A percentile compares a stretch with the other conserved stretches of the same genome.
Conservation (phyloP, 2,329 filamentous ascomycete genomes). For the Fusarium mundagurra region DNA sequence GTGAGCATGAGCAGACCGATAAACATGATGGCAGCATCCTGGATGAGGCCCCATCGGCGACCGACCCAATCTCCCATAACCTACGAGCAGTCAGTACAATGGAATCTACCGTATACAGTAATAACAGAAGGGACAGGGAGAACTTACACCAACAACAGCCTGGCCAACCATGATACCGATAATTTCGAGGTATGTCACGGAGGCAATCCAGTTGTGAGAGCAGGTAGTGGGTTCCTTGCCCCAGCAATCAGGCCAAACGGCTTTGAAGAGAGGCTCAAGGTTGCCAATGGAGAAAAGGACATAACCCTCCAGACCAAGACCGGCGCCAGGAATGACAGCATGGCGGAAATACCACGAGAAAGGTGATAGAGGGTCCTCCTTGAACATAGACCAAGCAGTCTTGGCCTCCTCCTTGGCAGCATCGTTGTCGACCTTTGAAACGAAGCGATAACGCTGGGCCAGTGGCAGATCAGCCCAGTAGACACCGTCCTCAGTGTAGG, state of each 20-base stretch:
- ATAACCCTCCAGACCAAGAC: conserved; percentile 92
- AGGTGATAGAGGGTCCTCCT: conserved; percentile 85
- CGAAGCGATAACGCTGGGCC: conserved; percentile 76
- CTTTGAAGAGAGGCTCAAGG: conserved; percentile 81
- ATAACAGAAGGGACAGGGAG: neutral
- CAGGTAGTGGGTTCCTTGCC: conserved; percentile 68
- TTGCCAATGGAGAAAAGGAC: conserved; percentile 98
- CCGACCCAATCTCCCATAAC: conserved; percentile 79
- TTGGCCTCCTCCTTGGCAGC: conserved; percentile 76
- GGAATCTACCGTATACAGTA: neutral
- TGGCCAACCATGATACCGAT: conserved; percentile 95
- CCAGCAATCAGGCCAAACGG: conserved; percentile 85
- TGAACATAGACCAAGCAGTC: conserved; percentile 80
- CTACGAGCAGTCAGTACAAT: conserved; percentile 43
- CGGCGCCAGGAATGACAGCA: conserved; percentile 91
- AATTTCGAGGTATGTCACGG: conserved; percentile 92
- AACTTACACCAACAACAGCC: conserved; percentile 80
- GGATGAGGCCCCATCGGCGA: conserved; percentile 93
- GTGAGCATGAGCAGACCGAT: conserved; percentile 91
- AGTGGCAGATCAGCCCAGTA: conserved; percentile 94
- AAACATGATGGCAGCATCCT: conserved; percentile 95
- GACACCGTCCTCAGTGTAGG: conserved; percentile 80
- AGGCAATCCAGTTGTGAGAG: conserved; percentile 80
- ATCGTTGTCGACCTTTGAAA: conserved; percentile 74
- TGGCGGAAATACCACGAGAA: conserved; percentile 89